phyloP scores from a whole-genome alignment of 345 rosid species.

The Schrenkiella parvula region DNA sequence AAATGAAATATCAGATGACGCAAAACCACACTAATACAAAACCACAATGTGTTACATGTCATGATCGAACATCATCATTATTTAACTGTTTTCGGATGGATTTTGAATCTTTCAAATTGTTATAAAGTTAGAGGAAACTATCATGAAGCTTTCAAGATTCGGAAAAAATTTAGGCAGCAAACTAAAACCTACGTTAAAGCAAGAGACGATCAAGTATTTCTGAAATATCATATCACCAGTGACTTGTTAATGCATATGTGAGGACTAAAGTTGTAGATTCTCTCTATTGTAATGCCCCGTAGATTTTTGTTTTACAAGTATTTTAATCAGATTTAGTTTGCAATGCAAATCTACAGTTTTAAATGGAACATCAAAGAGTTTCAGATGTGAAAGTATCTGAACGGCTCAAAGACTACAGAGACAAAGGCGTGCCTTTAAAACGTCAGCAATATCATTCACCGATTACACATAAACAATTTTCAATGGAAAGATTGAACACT shows the following conservation, averaged over 20 bases:
- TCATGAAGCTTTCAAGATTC: background rate
- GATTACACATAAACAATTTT: constrained; percentile 5
- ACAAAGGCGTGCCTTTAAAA: constrained; percentile 18
- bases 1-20: background rate
- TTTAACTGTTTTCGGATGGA: background rate
- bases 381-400: constrained; percentile 5
- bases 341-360: constrained; percentile 8
- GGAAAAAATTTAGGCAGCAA: background rate
- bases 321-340: constrained; percentile 7
- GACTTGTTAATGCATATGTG: background rate
- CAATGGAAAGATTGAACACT: constrained; percentile 14
- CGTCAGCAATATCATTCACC: constrained; percentile 22
- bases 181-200: background rate
- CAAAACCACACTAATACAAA: background rate
- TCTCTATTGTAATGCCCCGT: background rate
- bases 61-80: background rate
- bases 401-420: constrained; percentile 5
- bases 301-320: background rate
- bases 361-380: constrained; percentile 10
- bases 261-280: background rate
- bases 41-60: background rate
- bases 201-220: background rate
- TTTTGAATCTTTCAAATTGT: background rate
- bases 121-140: background rate
- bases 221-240: background rate